phyloP scores from a whole-genome alignment of 495 filamentous ascomycete genomes.

The Podospora pseudopauciseta region DNA sequence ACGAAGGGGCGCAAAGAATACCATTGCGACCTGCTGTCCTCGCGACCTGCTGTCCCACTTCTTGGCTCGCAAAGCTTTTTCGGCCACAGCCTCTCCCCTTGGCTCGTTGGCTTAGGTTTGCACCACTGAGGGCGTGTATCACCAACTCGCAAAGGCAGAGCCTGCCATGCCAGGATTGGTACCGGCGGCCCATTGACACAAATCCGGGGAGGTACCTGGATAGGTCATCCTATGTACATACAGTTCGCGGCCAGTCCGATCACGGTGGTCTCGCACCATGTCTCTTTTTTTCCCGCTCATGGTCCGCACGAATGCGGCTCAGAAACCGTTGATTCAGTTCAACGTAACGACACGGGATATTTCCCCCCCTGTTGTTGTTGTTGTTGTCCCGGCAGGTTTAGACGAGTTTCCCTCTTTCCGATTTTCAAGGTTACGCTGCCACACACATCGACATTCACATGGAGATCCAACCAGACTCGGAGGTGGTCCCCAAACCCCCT shows the following conservation, averaged over 20 bases:
- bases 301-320: constrained; percentile 15
- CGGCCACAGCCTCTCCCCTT: too few relatives aligned
- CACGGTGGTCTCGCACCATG: constrained; percentile 16
- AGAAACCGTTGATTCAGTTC: constrained; percentile 7
- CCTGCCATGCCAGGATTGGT: neutral
- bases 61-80: neutral
- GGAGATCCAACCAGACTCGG: too few relatives aligned
- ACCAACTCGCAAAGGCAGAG: neutral
- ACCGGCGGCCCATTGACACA: neutral
- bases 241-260: constrained; percentile 16
- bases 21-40: neutral
- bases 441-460: constrained; percentile 9
- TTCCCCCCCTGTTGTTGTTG: neutral
- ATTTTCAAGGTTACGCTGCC: constrained; percentile 6
- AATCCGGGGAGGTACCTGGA: neutral
- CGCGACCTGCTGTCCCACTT: neutral
- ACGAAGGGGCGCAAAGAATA: neutral
- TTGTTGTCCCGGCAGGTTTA: constrained; percentile 18
- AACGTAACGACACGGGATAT: constrained; percentile 4
- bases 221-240: neutral
- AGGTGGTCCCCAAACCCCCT: too few relatives aligned
- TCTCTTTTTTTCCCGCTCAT: constrained; percentile 5
- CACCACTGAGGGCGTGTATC: neutral
- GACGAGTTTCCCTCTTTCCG: constrained; percentile 10
- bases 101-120: neutral